Evolutionary conservation across 768 basidiomycete species (phyloP).

Genomic region (Suillus lakei): DNA sequence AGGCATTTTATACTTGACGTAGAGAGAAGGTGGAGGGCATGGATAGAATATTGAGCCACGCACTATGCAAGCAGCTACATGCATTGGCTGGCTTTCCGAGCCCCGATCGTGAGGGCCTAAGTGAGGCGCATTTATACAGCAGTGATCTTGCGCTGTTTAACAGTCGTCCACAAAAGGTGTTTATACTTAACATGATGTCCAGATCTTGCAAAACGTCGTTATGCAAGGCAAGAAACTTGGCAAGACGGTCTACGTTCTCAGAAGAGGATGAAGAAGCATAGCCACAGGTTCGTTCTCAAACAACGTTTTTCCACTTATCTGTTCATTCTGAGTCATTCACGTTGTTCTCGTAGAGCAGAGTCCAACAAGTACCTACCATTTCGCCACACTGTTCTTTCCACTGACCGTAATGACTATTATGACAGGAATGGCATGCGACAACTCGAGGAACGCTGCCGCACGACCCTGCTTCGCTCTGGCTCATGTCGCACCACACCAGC

Average conservation of each 20-base stretch:
- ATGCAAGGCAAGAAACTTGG: conserved; percentile 78
- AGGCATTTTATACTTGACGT: neutral
- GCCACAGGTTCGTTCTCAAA: too few relatives aligned
- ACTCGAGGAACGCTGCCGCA: conserved; percentile 61
- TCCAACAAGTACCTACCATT: conserved; percentile 47
- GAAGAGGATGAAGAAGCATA: too few relatives aligned
- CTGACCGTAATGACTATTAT: conserved; percentile 4
- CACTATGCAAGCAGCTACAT: neutral
- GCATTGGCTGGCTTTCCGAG: neutral
- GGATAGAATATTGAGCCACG: neutral
- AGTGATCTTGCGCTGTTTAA: too few relatives aligned
- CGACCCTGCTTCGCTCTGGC: conserved; percentile 97
- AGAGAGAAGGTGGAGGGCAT: neutral
- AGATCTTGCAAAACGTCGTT: conserved; percentile 80
- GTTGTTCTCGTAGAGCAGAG: conserved; percentile 48
- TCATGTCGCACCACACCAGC: conserved; percentile 97
- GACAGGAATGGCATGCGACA: conserved; percentile 47
- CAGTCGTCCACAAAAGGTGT: neutral
- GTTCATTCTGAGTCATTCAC: too few relatives aligned
- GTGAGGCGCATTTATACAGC: too few relatives aligned
- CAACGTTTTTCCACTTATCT: too few relatives aligned
- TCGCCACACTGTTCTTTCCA: neutral
- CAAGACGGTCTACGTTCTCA: conserved; percentile 91
- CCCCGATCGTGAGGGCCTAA: too few relatives aligned
- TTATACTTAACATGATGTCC: conserved; percentile 12